These are phyloP conservation scores for Diutina siamensis DNA, from an alignment of 1,139 yeast species.

Conservation along the genomic window DNA sequence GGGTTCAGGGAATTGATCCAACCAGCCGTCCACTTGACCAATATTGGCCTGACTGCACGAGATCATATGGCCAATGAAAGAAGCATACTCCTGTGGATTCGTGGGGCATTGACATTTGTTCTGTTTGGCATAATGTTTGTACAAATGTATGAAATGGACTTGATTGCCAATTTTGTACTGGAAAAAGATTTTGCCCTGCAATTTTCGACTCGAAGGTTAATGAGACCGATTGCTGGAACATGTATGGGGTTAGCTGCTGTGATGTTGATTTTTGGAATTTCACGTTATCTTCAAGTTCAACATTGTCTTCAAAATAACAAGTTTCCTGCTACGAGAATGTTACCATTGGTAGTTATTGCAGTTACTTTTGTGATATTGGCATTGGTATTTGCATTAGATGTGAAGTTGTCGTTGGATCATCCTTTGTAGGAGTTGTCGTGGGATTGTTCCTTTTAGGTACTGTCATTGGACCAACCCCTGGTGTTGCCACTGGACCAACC, in stretches of 20 bases:
- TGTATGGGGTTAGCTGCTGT: not conserved
- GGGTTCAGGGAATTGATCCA: no score
- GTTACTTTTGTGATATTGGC: not conserved
- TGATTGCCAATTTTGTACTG: not conserved
- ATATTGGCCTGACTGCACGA: conserved; percentile 1
- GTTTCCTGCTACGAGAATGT: not conserved
- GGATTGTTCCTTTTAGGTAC: no score
- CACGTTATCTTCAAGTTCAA: not conserved
- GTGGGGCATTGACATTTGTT: not conserved
- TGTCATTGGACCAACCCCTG: no score
- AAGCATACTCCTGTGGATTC: conserved; percentile 4
- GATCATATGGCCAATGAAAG: conserved; percentile 6
- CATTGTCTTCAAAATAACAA: not conserved
- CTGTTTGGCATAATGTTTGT: not conserved
- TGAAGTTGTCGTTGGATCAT: conserved; percentile 13
- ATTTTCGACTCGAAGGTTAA: not conserved
- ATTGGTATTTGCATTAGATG: not conserved
- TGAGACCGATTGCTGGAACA: not conserved
- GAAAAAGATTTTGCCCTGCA: not conserved
- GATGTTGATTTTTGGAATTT: not conserved
- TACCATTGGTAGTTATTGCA: not conserved
- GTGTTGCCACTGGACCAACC: no score
- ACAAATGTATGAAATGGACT: not conserved
- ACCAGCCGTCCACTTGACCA: not conserved
- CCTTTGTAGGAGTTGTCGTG: no score